A percentile compares a stretch with the other conserved stretches of the same genome.
These are phyloP conservation scores for Picea engelmannii DNA, from an alignment of 83 land plant species.

Conservation along the genomic window DNA sequence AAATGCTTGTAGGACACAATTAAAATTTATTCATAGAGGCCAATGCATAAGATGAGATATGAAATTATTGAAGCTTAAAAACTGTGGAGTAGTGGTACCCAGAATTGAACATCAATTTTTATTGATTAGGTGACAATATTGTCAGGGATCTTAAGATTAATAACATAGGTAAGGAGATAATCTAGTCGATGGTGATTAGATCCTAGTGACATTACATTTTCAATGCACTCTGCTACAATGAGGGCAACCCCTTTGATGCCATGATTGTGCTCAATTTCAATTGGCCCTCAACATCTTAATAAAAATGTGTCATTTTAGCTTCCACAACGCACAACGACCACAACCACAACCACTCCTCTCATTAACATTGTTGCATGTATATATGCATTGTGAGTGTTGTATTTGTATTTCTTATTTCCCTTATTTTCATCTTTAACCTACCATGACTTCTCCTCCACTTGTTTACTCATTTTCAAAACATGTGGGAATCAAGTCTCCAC, in stretches of 20 bases:
- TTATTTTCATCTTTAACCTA: conserved; percentile 45
- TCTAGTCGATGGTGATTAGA: conserved; percentile 49
- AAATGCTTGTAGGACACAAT: no score
- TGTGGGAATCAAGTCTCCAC: not conserved
- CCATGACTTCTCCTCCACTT: conserved; percentile 22
- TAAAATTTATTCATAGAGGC: no score
- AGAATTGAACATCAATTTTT: no score
- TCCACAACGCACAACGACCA: no score
- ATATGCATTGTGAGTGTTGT: conserved; percentile 42
- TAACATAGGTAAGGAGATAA: conserved; percentile 53
- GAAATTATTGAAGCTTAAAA: no score
- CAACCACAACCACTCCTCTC: conserved; percentile 62
- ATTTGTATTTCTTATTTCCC: conserved; percentile 50
- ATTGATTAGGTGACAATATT: conserved; percentile 73
- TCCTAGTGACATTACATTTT: conserved; percentile 58
- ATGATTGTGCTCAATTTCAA: conserved; percentile 35
- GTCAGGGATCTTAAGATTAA: conserved; percentile 48
- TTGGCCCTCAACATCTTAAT: conserved; percentile 10
- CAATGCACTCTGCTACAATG: conserved; percentile 65
- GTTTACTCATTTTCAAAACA: not conserved
- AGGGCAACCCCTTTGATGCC: conserved; percentile 64
- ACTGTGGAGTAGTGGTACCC: no score
- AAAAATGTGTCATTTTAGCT: conserved; percentile 20
- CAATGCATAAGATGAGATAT: no score
- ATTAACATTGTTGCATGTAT: conserved; percentile 52